Conservation (phyloP, 129 eudicot species). For the Centrapalus pauciflorus region DNA sequence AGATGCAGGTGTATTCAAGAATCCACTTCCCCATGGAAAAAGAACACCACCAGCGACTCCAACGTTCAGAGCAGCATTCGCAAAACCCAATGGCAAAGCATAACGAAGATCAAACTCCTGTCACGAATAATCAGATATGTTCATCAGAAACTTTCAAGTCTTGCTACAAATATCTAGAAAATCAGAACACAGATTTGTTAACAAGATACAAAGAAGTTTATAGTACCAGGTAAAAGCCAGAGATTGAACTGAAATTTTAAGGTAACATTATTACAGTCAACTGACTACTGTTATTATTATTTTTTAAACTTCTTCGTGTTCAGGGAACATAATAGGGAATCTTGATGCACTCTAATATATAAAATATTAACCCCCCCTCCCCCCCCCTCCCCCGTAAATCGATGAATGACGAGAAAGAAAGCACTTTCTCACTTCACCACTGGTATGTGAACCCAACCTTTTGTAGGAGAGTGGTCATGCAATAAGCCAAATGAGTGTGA, state of each 20-base stretch:
- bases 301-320: not conserved
- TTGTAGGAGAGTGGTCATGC: not conserved
- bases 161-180: not conserved
- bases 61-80: conserved; percentile 67
- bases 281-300: too few relatives aligned
- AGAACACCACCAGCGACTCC: conserved; percentile 69
- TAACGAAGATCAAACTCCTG: conserved; percentile 91
- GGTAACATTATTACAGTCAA: too few relatives aligned
- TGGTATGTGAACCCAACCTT: not conserved
- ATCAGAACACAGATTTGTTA: not conserved
- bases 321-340: not conserved
- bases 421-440: not conserved
- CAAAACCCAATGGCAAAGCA: conserved; percentile 86
- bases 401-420: too few relatives aligned
- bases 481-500: not conserved
- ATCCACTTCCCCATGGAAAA: conserved; percentile 82
- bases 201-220: not conserved
- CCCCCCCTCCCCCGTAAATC: too few relatives aligned
- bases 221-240: not conserved
- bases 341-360: not conserved
- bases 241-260: not conserved
- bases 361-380: not conserved
- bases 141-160: not conserved
- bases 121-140: not conserved
- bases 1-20: conserved; percentile 51